Evolutionary conservation across 352 stramenopile genomes (phyloP).

Genomic region (Globisporangium paddicum): DNA sequence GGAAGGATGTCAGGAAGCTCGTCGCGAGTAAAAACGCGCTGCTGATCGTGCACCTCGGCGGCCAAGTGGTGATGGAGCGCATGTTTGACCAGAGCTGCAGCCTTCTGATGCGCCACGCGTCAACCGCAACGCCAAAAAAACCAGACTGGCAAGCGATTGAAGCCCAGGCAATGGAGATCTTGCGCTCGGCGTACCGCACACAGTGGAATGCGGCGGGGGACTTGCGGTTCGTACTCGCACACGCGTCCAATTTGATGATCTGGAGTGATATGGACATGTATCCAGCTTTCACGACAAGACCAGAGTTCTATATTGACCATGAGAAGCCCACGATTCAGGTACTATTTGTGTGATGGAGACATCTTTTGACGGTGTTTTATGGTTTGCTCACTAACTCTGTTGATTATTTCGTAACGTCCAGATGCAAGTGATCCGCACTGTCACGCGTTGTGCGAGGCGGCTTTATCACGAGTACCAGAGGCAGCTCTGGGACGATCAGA

Average conservation of each 20-base stretch:
- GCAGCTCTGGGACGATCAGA: constrained; percentile 65
- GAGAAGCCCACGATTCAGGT: constrained; percentile 53
- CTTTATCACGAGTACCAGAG: constrained; percentile 80
- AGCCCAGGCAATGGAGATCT: constrained; percentile 32
- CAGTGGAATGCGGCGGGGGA: constrained; percentile 54
- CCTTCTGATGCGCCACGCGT: constrained; percentile 50
- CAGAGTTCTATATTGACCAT: constrained; percentile 54
- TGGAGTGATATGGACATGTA: constrained; percentile 78
- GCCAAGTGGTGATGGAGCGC: constrained; percentile 57
- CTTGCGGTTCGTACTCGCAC: constrained; percentile 49
- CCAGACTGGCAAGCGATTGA: constrained; percentile 45
- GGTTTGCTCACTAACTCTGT: too few species aligned
- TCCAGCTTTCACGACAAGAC: constrained; percentile 45
- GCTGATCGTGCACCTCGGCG: constrained; percentile 60
- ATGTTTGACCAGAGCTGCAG: constrained; percentile 68
- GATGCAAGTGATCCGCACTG: constrained; percentile 74
- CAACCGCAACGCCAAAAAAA: constrained; percentile 15
- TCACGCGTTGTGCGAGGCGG: constrained; percentile 50
- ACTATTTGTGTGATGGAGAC: not conserved
- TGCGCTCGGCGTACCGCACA: constrained; percentile 62
- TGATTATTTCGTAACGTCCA: constrained; percentile 9
- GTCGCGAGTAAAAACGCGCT: constrained; percentile 29
- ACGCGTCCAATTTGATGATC: constrained; percentile 78
- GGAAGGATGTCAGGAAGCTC: constrained; percentile 32
- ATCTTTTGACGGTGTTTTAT: not conserved